phyloP scores from a whole-genome alignment of 257 asterid genomes.

The Ballota nigra region DNA sequence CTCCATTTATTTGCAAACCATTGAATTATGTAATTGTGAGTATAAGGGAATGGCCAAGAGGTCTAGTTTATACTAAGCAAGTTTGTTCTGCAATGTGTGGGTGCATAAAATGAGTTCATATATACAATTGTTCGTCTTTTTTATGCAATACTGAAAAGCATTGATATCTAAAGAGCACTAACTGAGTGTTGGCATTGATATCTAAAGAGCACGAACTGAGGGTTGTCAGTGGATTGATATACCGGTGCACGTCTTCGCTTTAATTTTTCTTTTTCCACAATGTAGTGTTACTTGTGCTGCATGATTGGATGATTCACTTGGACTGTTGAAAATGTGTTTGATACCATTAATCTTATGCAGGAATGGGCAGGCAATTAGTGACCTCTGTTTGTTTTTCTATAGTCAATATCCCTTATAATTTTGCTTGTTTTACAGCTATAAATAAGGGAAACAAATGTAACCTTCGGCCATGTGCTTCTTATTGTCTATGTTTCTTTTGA shows the following conservation, averaged over 20 bases:
- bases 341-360: background rate
- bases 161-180: background rate
- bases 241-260: background rate
- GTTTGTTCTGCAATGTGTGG: background rate
- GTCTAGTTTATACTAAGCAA: background rate
- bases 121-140: background rate
- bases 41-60: background rate
- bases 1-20: background rate
- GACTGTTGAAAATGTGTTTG: background rate
- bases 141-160: background rate
- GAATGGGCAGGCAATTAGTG: background rate
- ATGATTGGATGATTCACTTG: background rate
- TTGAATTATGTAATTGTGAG: background rate
- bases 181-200: background rate
- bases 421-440: background rate
- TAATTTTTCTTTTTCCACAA: background rate
- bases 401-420: background rate
- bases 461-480: background rate
- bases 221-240: background rate
- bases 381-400: background rate
- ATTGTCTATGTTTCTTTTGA: background rate
- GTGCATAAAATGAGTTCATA: background rate
- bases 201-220: background rate
- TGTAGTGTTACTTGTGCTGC: background rate
- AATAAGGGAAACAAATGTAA: background rate